Evolutionary conservation across 2,329 filamentous ascomycete species (phyloP), one percentile per base, ranked within the genome.

Genomic region (Colletotrichum sp.): DNA sequence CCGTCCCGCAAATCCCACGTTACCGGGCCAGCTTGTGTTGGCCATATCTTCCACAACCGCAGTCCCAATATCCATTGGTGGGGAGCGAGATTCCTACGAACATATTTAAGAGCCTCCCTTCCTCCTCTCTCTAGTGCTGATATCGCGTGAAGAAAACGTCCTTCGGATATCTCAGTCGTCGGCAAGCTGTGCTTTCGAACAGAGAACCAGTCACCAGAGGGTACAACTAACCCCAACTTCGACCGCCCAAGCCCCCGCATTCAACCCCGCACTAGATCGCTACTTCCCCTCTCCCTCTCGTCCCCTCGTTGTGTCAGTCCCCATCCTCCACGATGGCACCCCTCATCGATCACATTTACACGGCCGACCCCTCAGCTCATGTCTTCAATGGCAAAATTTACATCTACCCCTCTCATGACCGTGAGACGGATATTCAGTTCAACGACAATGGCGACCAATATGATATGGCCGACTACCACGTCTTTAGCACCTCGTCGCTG

Each of bases 371-470:
- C 18, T 95, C 94, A 8, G 94, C 94, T 14, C 94, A 96, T 84
- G 94, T 95, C 82, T 96, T 96, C 87, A 92, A 95, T 77, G 90
- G 89, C 83, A 92, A 90, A 78, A 85, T 96, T 76, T 96, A 95
- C 87, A 91, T 96, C 85, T 96, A 96, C 86, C 94, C 94, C 24
- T 96, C 94, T 26, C 94, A 96, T 85, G 94, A 96, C 84, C 91
- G 93, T 79, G 93, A 95, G 83, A 95, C 93, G 7, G 90, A 92
- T 83, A 94, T 95, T 83, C 74, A 90, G 73, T 93, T 94, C 88
- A 96, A 96, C 86, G 94, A 96, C 88, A 95, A 95, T 89, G 94
- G 94, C 82, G 94, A 95, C 85, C 94, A 96, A 83, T 96, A 95
- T 83, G 94, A 95, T 86, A 96, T 96, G 94, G 89, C 86, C 72